Evolutionary conservation across 1,284 basidiomycete genomes (phyloP).

Genomic region (Ceratobasidium sp.): DNA sequence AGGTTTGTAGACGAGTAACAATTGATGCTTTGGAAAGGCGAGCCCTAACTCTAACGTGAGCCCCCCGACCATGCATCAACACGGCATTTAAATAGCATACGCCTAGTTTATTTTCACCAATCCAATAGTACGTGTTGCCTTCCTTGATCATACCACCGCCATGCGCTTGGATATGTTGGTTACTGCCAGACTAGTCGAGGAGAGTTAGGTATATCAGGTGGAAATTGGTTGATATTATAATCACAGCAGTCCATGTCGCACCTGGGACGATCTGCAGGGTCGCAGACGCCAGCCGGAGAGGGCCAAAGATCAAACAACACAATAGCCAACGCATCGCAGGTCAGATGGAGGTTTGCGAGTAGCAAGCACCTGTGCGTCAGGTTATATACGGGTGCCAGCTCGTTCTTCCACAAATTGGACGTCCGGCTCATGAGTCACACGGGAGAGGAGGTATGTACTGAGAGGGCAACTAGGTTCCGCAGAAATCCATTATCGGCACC

Average conservation of each 20-base stretch:
- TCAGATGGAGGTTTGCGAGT: not conserved
- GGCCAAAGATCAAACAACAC: slow-evolving; percentile 1
- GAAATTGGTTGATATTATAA: not conserved
- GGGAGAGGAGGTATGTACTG: slow-evolving; percentile 17
- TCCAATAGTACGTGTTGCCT: slow-evolving; percentile 47
- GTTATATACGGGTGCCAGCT: not conserved
- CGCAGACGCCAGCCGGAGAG: slow-evolving; percentile 26
- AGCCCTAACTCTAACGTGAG: slow-evolving; percentile 28
- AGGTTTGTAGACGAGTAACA: slow-evolving; percentile 49
- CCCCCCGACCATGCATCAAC: not conserved
- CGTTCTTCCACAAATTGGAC: not conserved
- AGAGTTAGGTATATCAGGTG: not conserved
- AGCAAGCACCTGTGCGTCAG: not conserved
- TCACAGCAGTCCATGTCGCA: slow-evolving; percentile 47
- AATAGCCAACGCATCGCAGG: slow-evolving; percentile 20
- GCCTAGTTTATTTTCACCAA: slow-evolving; percentile 47
- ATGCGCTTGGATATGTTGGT: slow-evolving; percentile 43
- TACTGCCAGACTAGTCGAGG: slow-evolving; percentile 38
- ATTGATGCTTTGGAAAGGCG: slow-evolving; percentile 47
- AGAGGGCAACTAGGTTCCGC: slow-evolving; percentile 31
- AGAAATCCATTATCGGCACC: not conserved
- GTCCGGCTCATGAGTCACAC: not conserved
- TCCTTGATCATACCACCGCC: slow-evolving; percentile 43
- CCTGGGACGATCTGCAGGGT: slow-evolving; percentile 48
- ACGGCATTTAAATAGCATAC: slow-evolving; percentile 1